Evolutionary conservation across 352 stramenopile species (phyloP), one percentile per base, ranked within the genome.

Genomic region (Pythium volutum): DNA sequence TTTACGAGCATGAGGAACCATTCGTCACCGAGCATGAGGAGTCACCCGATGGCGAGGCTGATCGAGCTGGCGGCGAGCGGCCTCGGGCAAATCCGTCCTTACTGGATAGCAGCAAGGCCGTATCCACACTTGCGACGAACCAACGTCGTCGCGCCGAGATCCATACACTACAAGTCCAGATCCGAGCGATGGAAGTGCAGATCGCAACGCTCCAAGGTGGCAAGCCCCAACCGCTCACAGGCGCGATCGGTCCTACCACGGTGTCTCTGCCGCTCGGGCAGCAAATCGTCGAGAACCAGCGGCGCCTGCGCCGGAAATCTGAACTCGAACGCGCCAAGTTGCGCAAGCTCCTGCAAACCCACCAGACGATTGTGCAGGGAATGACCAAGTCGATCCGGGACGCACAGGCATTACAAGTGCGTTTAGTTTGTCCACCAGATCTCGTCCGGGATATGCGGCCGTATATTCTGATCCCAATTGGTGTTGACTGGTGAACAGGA

Each of bases 291-390:
- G 33, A 25, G 2, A 54, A 53, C 16, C 58, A 65, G 58, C 50
- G 43, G 20, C 29, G 42, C 5, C 42, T 65, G 42, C 58, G 50
- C 1, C 49, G 53, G 5, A 53, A 69, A 26, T 69, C 67, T 0
- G 64, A 78, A 33, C 55, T 67, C 3, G 67, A 74, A 29, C 73
- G 75, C 22, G 18, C 31, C 14, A 63, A 43, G 33, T 46, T 78
- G 10, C 46, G 50, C 10, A 56, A 69, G 27, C 38, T 56, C 6
- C 26, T 78, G 18, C 42, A 75, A 47, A 52, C 61, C 1, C 71
- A 78, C 5, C 38, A 71, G 31, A 51, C 48, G 61, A 60, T 78
- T 11, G 64, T 61, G 0, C 64, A 64, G 36, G 46, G 65, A 48
- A 43, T 78, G 18, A 55, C 67, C 33, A 56, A 59, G 33, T 31